Conservation (phyloP, 2,329 filamentous ascomycete species). For the Mollisiaceae sp. region DNA sequence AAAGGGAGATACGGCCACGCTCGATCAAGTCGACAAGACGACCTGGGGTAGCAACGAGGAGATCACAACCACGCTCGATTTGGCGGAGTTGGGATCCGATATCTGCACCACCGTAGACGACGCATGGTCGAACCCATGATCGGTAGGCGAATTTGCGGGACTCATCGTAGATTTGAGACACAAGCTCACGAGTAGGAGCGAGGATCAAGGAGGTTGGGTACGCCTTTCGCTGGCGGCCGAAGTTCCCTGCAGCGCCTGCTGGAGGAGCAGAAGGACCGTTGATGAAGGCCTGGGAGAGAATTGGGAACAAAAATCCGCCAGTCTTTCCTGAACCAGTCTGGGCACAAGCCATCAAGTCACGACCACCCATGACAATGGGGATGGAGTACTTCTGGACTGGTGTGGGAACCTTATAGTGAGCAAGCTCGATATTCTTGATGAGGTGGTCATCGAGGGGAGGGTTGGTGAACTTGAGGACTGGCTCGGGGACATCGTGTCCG, state of each 20-base stretch:
- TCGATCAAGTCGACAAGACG: constrained; percentile 98
- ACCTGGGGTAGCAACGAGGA: constrained; percentile 95
- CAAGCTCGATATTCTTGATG: constrained; percentile 88
- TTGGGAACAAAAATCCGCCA: constrained; percentile 98
- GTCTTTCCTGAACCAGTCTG: constrained; percentile 99
- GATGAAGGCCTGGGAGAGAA: constrained; percentile 95
- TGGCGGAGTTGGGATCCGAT: constrained; percentile 98
- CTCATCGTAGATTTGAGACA: constrained; percentile 98
- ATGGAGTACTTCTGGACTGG: constrained; percentile 99
- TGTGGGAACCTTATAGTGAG: constrained; percentile 93
- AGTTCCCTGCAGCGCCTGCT: constrained; percentile 68
- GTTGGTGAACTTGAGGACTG: constrained; percentile 88
- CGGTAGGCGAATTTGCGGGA: constrained; percentile 98
- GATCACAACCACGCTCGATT: constrained; percentile 96
- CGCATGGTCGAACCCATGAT: constrained; percentile 97
- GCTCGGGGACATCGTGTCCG: constrained; percentile 89
- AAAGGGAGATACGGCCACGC: constrained; percentile 95
- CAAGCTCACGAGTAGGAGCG: constrained; percentile 95
- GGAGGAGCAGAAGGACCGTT: constrained; percentile 79
- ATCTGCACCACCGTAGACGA: constrained; percentile 98
- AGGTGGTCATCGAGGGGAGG: constrained; percentile 95
- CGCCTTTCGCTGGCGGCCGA: constrained; percentile 94
- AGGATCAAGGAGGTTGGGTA: constrained; percentile 96
- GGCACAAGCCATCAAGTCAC: constrained; percentile 99
- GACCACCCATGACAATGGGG: constrained; percentile 96